Base-by-base conservation (phyloP, 805 yeast species). In the Maudiozyma turicensis region DNA sequence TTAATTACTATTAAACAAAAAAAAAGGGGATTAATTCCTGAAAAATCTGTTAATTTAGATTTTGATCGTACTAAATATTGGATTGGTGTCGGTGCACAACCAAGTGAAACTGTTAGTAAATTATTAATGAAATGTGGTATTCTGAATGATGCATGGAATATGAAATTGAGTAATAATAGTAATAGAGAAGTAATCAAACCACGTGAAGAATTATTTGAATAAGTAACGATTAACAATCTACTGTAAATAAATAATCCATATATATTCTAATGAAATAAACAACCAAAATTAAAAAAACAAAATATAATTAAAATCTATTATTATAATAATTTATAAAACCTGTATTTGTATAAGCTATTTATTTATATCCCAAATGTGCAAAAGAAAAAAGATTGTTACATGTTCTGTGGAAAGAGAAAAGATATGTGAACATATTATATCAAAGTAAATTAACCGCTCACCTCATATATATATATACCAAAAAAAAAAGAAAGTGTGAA, bases 71-170 rank as follows among this genome's bases (percentile, higher is more conserved):
- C 96, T 5, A 88, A 88, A 66, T 93, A 93, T 68, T 93, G 99
- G 99, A 71, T 93, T 35, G 95, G 96, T 59, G 95, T 88, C 15
- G 99, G 99, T 10, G 98, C 98, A 1, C 95, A 86, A 64, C 95
- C 96, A 6, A 81, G 91, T 28, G 89, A 84, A 42, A 72, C 93
- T 3, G 95, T 91, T 10, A 76, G 80, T 2, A 80, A 80, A 55
- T 70, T 93, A 47, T 77, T 93, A 64, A 82, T 80, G 62, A 87
- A 82, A 65, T 88, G 86, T 43, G 89, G 96, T 51, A 77, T 78
- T 49, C 49, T 65, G 40, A 58, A 55, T 31, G 53, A 54, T 29
- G 57, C 51, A 32, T 64, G 66, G 67, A 20, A 20, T 20, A 20
- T 20, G 26, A 20, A 20, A 20, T 20, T 20, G 58, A 15, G 62